A percentile compares a stretch with the other conserved stretches of the same genome.
These are phyloP conservation scores for Monosporascus sp. DNA, from an alignment of 2,329 filamentous ascomycete genomes.

Conservation along the genomic window DNA sequence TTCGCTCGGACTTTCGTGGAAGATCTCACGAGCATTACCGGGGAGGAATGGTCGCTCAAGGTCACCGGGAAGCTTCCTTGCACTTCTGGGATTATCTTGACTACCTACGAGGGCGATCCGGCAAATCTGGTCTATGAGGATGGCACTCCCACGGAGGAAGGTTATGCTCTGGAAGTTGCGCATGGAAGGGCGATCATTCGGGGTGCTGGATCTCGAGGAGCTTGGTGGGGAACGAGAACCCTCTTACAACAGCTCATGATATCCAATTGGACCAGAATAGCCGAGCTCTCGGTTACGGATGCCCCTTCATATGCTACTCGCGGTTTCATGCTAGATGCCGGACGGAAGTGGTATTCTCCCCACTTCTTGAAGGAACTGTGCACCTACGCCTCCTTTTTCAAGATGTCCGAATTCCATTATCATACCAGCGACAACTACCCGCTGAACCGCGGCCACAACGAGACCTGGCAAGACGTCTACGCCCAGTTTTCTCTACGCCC, in stretches of 20 bases:
- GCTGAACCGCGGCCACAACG: conserved; percentile 39
- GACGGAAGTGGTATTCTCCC: conserved; percentile 36
- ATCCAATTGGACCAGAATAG: conserved; percentile 22
- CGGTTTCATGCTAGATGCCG: conserved; percentile 39
- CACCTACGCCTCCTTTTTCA: conserved; percentile 41
- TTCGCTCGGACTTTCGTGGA: conserved; percentile 41
- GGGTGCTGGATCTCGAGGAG: conserved; percentile 37
- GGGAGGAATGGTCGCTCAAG: conserved; percentile 35
- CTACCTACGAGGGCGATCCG: conserved; percentile 20
- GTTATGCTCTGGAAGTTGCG: conserved; percentile 38
- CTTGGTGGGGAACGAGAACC: conserved; percentile 43
- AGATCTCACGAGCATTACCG: conserved; percentile 37
- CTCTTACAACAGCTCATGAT: conserved; percentile 36
- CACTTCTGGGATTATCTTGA: conserved; percentile 37
- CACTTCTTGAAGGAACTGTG: conserved; percentile 37
- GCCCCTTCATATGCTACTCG: conserved; percentile 38
- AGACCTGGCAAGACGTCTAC: conserved; percentile 40
- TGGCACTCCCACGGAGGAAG: conserved; percentile 41
- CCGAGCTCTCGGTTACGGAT: conserved; percentile 26
- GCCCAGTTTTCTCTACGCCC: conserved; percentile 37
- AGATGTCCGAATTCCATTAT: conserved; percentile 43
- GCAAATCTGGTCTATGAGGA: conserved; percentile 38
- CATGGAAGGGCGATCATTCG: conserved; percentile 29
- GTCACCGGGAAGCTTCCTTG: conserved; percentile 28
- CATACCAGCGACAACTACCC: conserved; percentile 45